These are phyloP conservation scores for Chrysanthemum lavandulifolium DNA, from an alignment of 129 eudicot genomes.

Conservation along the genomic window DNA sequence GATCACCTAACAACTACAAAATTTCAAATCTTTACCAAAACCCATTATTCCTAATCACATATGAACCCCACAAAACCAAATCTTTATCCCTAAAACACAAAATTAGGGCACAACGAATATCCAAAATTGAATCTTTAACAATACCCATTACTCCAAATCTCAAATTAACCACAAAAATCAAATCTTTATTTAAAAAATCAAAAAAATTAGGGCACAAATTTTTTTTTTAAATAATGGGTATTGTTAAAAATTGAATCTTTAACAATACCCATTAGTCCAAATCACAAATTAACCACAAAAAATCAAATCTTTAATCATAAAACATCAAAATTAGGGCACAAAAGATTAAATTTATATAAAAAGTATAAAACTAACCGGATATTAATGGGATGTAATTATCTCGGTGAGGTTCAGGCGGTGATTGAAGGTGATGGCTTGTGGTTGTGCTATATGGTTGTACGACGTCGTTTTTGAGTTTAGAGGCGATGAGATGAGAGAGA, in stretches of 20 bases:
- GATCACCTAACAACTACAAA: too few relatives aligned
- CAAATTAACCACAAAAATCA: too few relatives aligned
- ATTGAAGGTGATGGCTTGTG: constrained; percentile 15
- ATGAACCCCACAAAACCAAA: too few relatives aligned
- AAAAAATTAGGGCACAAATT: too few relatives aligned
- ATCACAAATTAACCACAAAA: neutral
- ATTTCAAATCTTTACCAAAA: neutral
- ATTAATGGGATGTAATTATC: constrained; percentile 8
- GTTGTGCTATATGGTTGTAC: constrained; percentile 12
- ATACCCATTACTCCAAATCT: too few relatives aligned
- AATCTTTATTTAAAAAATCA: too few relatives aligned
- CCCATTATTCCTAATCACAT: neutral
- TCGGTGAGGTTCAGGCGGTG: constrained; percentile 24
- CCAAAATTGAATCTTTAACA: too few relatives aligned
- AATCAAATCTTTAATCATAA: neutral
- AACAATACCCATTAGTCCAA: too few relatives aligned
- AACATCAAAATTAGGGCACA: constrained; percentile 22
- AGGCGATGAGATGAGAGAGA: constrained; percentile 21
- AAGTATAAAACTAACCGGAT: constrained; percentile 30
- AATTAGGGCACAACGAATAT: too few relatives aligned
- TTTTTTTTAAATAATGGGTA: too few relatives aligned
- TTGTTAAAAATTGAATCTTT: too few relatives aligned
- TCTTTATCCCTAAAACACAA: too few relatives aligned
- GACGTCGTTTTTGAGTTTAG: constrained; percentile 19
- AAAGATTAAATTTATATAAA: neutral